Base-by-base conservation (phyloP, 2,329 filamentous ascomycete species). In the Pseudogymnoascus sp. region DNA sequence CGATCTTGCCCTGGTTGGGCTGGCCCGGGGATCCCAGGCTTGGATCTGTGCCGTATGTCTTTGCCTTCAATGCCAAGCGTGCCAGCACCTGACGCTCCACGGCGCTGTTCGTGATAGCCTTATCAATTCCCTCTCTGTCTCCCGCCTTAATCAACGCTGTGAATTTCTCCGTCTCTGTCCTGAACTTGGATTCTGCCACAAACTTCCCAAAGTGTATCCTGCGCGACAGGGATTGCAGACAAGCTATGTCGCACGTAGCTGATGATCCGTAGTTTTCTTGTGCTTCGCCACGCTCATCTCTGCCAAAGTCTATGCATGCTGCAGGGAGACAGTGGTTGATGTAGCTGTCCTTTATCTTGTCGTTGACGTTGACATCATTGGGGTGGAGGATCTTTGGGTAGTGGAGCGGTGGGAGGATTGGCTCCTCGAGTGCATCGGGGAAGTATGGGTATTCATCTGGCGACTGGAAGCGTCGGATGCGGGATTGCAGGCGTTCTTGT, bases 381-480 rank as follows among this genome's bases (percentile, higher is more conserved):
- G 83, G 79, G 76, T 97, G 89, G 60, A 99, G 83, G 71, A 99
- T 91, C 71, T 82, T 81, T 10, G 94, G 94, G 78, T 99, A 99
- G 73, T 90, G 76, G 68, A 99, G 82, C 7, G 92, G 89, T 68
- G 89, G 87, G n/a, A 99, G 84, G 65, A 99, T 90, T 27, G 93
- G 90, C 62, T 82, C 80, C 70, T 91, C 85, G 41, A 97, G 80
- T 8, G 85, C 87, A 31, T 89, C 83, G 1, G 92, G 91, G 79
- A 97, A 99, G 84, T 97, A 99, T 21, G 94, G 91, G 75, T 96
- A 93, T 78, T 99, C 94, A 80, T 99, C 94, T 39, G 94, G 94
- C 0, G 91, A 91, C 74, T 99, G 88, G 80, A 92, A 99, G 73
- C 94, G 91, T 68, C 94, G 91, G 68, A 99, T 92, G 60, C 91